These are phyloP conservation scores for Micromonas pusilla DNA, from an alignment of 139 green algal genomes.

Conservation along the genomic window DNA sequence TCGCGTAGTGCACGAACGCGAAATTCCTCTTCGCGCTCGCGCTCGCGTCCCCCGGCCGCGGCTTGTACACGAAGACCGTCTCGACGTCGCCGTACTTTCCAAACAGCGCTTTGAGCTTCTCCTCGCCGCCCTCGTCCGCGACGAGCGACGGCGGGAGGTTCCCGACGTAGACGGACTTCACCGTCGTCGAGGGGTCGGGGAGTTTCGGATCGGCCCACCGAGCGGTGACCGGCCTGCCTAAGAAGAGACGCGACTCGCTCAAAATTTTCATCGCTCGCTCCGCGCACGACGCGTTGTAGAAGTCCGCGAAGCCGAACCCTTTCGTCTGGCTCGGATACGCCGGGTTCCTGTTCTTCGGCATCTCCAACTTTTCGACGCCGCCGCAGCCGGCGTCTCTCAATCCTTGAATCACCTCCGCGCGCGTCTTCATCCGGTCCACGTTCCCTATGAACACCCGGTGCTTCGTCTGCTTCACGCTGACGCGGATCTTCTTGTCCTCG, in stretches of 20 bases:
- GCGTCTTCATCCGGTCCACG: not conserved
- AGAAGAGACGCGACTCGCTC: too few species aligned
- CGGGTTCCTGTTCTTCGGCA: not conserved
- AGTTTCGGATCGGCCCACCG: too few species aligned
- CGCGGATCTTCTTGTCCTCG: slow-evolving; percentile 9
- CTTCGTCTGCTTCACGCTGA: slow-evolving; percentile 10
- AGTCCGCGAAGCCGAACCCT: not conserved
- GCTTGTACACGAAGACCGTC: not conserved
- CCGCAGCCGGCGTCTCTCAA: not conserved
- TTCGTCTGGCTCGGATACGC: not conserved
- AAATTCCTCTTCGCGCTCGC: not conserved
- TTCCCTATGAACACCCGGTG: not conserved
- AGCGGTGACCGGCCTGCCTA: too few species aligned
- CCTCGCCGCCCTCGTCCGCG: not conserved
- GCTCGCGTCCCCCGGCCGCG: too few species aligned
- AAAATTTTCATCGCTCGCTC: slow-evolving; percentile 9
- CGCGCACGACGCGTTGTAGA: slow-evolving; percentile 1
- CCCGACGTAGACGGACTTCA: not conserved
- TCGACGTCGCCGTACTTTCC: slow-evolving; percentile 5
- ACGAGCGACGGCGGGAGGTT: not conserved
- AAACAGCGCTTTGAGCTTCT: not conserved
- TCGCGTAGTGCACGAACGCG: not conserved
- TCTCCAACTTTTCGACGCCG: not conserved
- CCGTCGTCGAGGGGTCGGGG: too few species aligned
- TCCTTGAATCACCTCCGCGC: not conserved